Evolutionary conservation across 2,329 filamentous ascomycete species (phyloP).

Genomic region (Magnaporthiopsis poae): DNA sequence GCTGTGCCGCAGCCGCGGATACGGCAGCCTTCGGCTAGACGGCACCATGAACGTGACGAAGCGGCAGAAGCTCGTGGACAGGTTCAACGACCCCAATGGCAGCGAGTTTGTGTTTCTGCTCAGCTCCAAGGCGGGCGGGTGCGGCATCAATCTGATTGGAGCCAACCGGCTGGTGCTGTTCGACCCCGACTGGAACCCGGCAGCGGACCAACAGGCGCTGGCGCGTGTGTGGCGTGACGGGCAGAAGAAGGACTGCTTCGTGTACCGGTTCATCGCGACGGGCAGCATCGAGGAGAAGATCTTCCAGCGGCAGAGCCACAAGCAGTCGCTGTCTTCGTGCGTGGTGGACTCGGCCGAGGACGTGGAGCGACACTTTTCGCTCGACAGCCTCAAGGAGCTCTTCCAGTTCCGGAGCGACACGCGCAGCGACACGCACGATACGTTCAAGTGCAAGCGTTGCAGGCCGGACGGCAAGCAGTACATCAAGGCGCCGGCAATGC

Average conservation of each 20-base stretch:
- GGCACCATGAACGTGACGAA: slow-evolving; percentile 98
- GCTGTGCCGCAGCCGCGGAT: slow-evolving; percentile 73
- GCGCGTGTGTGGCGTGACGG: slow-evolving; percentile 98
- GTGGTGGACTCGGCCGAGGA: slow-evolving; percentile 95
- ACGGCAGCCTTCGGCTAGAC: slow-evolving; percentile 81
- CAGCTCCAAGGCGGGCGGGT: slow-evolving; percentile 91
- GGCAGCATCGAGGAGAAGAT: slow-evolving; percentile 95
- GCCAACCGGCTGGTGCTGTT: slow-evolving; percentile 92
- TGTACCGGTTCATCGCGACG: slow-evolving; percentile 97
- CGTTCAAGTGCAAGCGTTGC: slow-evolving; percentile 96
- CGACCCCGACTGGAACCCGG: slow-evolving; percentile 96
- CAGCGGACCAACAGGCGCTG: slow-evolving; percentile 90
- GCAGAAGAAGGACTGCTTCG: slow-evolving; percentile 98
- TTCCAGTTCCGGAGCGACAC: slow-evolving; percentile 87
- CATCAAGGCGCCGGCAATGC: slow-evolving; percentile 84
- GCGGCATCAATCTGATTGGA: slow-evolving; percentile 89
- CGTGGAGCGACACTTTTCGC: slow-evolving; percentile 89
- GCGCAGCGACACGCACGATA: slow-evolving; percentile 89
- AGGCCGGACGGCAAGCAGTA: slow-evolving; percentile 76
- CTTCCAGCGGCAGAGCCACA: slow-evolving; percentile 96
- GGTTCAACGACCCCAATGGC: slow-evolving; percentile 88
- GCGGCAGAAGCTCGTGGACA: slow-evolving; percentile 91
- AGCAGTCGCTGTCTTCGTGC: slow-evolving; percentile 89
- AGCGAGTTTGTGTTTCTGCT: slow-evolving; percentile 90
- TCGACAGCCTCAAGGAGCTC: slow-evolving; percentile 81